Evolutionary conservation across 176 grass and related monocot genomes (phyloP), one percentile per base, ranked within the genome.

Genomic region (Zizania latifolia): DNA sequence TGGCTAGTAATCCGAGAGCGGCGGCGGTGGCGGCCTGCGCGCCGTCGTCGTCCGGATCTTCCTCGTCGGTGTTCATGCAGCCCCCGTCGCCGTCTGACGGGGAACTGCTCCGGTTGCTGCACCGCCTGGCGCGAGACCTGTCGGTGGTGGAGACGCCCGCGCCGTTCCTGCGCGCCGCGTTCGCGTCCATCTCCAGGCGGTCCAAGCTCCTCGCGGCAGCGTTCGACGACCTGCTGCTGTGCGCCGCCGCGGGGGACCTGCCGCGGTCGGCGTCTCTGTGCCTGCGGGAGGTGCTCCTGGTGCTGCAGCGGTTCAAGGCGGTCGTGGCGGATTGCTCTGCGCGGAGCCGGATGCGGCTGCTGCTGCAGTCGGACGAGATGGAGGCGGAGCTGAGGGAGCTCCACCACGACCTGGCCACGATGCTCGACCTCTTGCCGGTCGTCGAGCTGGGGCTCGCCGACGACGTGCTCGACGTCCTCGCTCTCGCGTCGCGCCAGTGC

Each of bases 271-370:
- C 92, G n/a, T 86, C 89, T 35, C 87, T 95, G 28, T 99, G 96
- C 81, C 87, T 92, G 14, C 81, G 82, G 4, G 96, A 99, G 92
- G 71, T 92, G 53, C 96, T 92, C 32, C 68, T 99, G 23, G 89
- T 91, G 40, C 80, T 99, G 35, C 96, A 92, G 83, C 86, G 96
- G 4, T 92, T 94, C 65, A 90, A 92, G 89, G 70, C 85, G 0
- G 51, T 92, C 5, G 68, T 88, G 0, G 82, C 80, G 13, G 89
- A 92, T 43, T 85, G 84, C 82, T 61, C 92, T n/a, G 82, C 77
- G 36, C 82, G 92, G 19, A 99, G 96, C 79, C 89, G 87, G 1
- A 81, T 86, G 79, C 85, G 80, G 54, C 78, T 92, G 60, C 89
- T 99, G 40, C 87, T 99, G 29, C 86, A 86, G 68, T 86, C 79